Conservation (phyloP, 352 stramenopile species). For the Globisporangium solare region DNA sequence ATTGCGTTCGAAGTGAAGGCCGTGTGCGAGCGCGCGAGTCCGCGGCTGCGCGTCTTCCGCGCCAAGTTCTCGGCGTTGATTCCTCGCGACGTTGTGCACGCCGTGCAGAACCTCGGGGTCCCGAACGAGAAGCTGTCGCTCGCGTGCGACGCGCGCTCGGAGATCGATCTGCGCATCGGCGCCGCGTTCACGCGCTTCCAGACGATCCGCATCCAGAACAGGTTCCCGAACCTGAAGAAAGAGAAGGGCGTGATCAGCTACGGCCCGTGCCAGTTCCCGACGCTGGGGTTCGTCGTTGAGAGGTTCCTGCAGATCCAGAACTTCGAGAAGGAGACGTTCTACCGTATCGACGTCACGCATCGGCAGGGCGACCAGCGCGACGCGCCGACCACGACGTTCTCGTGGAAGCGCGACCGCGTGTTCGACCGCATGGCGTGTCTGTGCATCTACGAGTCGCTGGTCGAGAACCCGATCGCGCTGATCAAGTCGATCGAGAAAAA, state of each 20-base stretch:
- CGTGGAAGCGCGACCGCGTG: slow-evolving; percentile 92
- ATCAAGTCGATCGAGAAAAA: slow-evolving; percentile 71
- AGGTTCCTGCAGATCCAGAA: slow-evolving; percentile 93
- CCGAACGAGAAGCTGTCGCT: slow-evolving; percentile 83
- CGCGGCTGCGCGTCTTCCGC: slow-evolving; percentile 73
- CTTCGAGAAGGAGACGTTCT: slow-evolving; percentile 97
- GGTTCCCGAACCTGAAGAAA: slow-evolving; percentile 67
- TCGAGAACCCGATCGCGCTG: slow-evolving; percentile 55
- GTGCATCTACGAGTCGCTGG: slow-evolving; percentile 88
- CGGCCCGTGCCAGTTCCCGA: slow-evolving; percentile 99
- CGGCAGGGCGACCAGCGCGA: slow-evolving; percentile 41
- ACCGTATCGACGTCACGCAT: slow-evolving; percentile 91
- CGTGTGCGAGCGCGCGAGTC: slow-evolving; percentile 80
- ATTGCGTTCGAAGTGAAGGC: slow-evolving; percentile 97
- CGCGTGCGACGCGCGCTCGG: slow-evolving; percentile 88
- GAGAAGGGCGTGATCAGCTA: slow-evolving; percentile 95
- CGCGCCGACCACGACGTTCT: slow-evolving; percentile 85
- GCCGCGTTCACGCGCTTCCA: slow-evolving; percentile 95
- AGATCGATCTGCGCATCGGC: slow-evolving; percentile 94
- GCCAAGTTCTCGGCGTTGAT: slow-evolving; percentile 94
- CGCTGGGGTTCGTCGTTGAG: slow-evolving; percentile 96
- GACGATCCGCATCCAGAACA: slow-evolving; percentile 89
- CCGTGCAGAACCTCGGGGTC: slow-evolving; percentile 72
- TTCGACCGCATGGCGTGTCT: slow-evolving; percentile 94
- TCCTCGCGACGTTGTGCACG: slow-evolving; percentile 85